phyloP scores from a whole-genome alignment of 345 rosid genomes.

The Xanthoceras sorbifolium region DNA sequence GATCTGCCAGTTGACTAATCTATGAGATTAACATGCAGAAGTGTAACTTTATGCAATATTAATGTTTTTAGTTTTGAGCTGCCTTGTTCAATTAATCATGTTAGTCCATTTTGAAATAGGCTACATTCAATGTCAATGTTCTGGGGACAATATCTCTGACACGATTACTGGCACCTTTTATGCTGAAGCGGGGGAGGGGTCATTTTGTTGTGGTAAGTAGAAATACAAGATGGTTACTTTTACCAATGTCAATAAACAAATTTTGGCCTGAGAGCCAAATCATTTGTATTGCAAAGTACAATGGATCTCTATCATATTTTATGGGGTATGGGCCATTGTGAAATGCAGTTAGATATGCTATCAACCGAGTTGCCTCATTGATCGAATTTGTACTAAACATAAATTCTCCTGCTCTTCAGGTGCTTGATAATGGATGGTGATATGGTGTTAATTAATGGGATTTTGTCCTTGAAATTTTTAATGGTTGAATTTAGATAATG shows the following conservation, averaged over 20 bases:
- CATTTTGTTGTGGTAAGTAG: slow-evolving; percentile 95
- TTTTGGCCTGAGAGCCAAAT: neutral
- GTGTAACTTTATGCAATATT: neutral
- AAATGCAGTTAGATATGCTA: neutral
- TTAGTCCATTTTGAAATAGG: slow-evolving; percentile 42
- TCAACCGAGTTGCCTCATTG: neutral
- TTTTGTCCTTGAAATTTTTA: neutral
- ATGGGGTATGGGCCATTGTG: neutral
- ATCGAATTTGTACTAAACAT: slow-evolving; percentile 7
- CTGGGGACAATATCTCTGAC: slow-evolving; percentile 88
- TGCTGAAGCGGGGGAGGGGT: slow-evolving; percentile 82
- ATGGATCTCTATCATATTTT: neutral
- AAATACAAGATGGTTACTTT: slow-evolving; percentile 9
- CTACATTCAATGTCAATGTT: slow-evolving; percentile 79
- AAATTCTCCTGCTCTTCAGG: neutral
- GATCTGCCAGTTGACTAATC: neutral
- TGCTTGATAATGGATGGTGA: slow-evolving; percentile 4
- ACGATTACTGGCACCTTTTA: slow-evolving; percentile 69
- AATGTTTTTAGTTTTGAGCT: neutral
- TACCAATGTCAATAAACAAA: neutral
- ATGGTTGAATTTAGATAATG: slow-evolving; percentile 3
- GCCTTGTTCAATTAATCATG: slow-evolving; percentile 6
- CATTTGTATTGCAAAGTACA: neutral
- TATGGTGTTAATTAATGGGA: neutral
- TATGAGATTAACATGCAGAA: neutral